Base-by-base conservation (phyloP, 176 grass and related monocot species). In the Oryza meridionalis region DNA sequence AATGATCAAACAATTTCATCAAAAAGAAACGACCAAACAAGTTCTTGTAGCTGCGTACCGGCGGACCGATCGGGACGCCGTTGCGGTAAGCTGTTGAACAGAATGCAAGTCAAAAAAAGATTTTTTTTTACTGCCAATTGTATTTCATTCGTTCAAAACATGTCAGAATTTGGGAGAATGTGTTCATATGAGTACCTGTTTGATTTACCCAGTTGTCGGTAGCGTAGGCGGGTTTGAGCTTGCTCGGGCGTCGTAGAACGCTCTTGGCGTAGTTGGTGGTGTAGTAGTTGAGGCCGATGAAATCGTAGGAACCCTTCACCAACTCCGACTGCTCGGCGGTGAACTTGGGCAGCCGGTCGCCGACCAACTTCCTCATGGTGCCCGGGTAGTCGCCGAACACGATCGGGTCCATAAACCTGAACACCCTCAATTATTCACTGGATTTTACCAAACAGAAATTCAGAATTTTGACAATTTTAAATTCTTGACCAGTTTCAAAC, bases 241-340 rank as follows among this genome's bases (percentile, higher is more conserved):
- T 9, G 14, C 21, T 84, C 63, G 26, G 61, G 35, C 24, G 84
- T 61, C 4, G 90, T 78, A n/a, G 1, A 12, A 58, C 11, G 25
- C 16, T 26, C 59, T 24, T 32, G 15, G 84, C 78, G 62, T 76
- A 97, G 63, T 86, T 81, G 22, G 88, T 11, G 19, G 89, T 91
- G 78, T 92, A 97, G 72, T 97, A 97, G 78, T 97, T 97, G 26
- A 94, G n/a, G 31, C 92, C 92, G 55, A 94, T 33, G 79, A 94
- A 97, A 58, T 97, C 90, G 14, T 90, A 83, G 0, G 94, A 92
- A 6, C 90, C 84, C 77, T 58, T 89, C 0, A 97, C 7, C 10
- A 72, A 2, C 62, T 14, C 11, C 37, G 59, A 65, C 74, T 94
- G 84, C 73, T 69, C 65, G 5, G 37, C 6, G 0, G 86, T 94